A percentile compares a stretch with the other conserved stretches of the same genome.
Conservation (phyloP, 768 basidiomycete species). For the Infundibulicybe gibba region DNA sequence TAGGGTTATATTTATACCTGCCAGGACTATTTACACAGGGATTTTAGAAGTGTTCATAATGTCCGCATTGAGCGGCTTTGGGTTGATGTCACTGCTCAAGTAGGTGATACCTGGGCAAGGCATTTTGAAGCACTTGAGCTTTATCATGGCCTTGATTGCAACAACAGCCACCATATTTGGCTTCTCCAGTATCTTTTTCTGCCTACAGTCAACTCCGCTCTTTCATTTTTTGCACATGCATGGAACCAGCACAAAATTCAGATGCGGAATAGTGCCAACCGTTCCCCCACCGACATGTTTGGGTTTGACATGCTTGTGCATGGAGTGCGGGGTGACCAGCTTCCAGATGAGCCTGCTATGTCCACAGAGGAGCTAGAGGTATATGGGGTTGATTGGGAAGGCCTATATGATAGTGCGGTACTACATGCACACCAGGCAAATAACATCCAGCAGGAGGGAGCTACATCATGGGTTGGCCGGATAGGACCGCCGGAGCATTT, state of each 20-base stretch:
- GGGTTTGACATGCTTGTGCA: slow-evolving; percentile 25
- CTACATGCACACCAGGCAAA: slow-evolving; percentile 8
- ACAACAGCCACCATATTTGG: slow-evolving; percentile 30
- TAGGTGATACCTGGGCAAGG: slow-evolving; percentile 33
- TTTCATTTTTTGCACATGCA: slow-evolving; percentile 20
- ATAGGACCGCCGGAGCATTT: too few relatives aligned
- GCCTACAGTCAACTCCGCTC: slow-evolving; percentile 22
- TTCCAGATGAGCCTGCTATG: slow-evolving; percentile 4
- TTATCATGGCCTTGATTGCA: slow-evolving; percentile 18
- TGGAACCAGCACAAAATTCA: slow-evolving; percentile 32
- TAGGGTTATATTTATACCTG: neutral
- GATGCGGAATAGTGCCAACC: slow-evolving; percentile 9
- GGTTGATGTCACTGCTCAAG: slow-evolving; percentile 28
- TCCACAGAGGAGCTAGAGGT: slow-evolving; percentile 10
- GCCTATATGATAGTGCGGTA: slow-evolving; percentile 5
- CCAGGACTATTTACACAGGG: slow-evolving; percentile 2
- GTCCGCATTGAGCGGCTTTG: slow-evolving; percentile 35
- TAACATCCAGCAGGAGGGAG: slow-evolving; percentile 2
- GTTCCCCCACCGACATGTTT: slow-evolving; percentile 23
- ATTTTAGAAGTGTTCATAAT: slow-evolving; percentile 33
- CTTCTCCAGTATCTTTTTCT: slow-evolving; percentile 36
- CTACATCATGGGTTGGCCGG: too few relatives aligned
- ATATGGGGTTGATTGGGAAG: slow-evolving; percentile 24
- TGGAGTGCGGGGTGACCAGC: slow-evolving; percentile 18
- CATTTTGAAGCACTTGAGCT: slow-evolving; percentile 32